A percentile compares a stretch with the other conserved stretches of the same genome.
Evolutionary conservation across 2,329 filamentous ascomycete species (phyloP).

Genomic region (Myriosclerotinia scirpicola): DNA sequence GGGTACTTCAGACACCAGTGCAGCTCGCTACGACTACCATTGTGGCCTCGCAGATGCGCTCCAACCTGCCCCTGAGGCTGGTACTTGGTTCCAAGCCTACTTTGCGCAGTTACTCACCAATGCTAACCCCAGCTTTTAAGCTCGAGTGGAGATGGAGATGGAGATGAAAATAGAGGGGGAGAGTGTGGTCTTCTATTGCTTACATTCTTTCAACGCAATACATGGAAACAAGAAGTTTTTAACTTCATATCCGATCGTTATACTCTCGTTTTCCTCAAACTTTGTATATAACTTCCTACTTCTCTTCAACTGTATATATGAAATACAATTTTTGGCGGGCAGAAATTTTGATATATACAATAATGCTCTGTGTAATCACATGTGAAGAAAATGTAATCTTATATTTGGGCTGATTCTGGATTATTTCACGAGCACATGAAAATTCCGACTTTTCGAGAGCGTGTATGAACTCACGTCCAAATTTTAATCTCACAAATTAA

Average conservation of each 20-base stretch:
- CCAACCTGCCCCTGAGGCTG: constrained; percentile 67
- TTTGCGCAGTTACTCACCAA: constrained; percentile 57
- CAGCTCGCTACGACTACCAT: constrained; percentile 51
- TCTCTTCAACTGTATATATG: constrained; percentile 21
- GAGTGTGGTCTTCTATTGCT: neutral
- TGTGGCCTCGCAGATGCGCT: constrained; percentile 54
- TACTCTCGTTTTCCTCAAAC: neutral
- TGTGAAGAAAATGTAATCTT: neutral
- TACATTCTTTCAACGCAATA: constrained; percentile 5
- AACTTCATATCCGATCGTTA: neutral
- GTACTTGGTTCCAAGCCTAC: constrained; percentile 61
- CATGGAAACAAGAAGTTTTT: neutral
- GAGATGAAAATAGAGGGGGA: neutral
- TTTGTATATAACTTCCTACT: constrained; percentile 20
- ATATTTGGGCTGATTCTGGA: too few species aligned
- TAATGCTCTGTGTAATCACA: neutral
- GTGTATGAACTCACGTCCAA: too few species aligned
- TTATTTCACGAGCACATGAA: too few species aligned
- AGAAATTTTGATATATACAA: neutral
- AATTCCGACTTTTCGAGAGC: too few species aligned
- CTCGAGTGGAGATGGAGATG: neutral
- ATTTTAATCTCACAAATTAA: too few species aligned
- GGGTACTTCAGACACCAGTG: constrained; percentile 44
- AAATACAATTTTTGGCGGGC: neutral
- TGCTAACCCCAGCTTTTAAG: constrained; percentile 54